Evolutionary conservation across 2,329 filamentous ascomycete species (phyloP).

Genomic region (Colletotrichum cordylinicola): DNA sequence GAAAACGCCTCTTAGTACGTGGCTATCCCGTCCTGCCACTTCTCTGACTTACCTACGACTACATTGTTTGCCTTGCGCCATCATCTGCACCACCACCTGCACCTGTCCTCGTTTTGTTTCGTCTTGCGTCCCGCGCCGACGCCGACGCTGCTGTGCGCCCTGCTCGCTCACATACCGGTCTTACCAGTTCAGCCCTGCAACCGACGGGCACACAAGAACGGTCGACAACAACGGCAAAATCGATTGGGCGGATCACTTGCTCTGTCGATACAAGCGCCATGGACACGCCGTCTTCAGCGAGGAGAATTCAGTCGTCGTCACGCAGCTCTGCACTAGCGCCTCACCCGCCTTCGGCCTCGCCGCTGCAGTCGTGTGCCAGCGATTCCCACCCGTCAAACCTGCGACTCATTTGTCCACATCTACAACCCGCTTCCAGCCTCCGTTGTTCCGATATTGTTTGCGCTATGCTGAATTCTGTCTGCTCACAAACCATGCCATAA

Average conservation of each 20-base stretch:
- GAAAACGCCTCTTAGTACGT: neutral
- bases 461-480: neutral
- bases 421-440: neutral
- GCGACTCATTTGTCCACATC: neutral
- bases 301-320: neutral
- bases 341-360: conserved; percentile 9
- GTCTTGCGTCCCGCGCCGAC: neutral
- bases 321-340: neutral
- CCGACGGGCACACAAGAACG: neutral
- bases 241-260: neutral
- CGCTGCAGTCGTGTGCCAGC: neutral
- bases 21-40: neutral
- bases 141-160: neutral
- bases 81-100: neutral
- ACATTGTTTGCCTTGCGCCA: neutral
- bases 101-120: neutral
- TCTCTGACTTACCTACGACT: neutral
- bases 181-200: neutral
- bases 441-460: neutral
- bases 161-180: neutral
- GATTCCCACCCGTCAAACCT: neutral
- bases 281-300: neutral
- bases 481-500: neutral
- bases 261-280: neutral
- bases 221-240: neutral